Evolutionary conservation across 352 stramenopile genomes (phyloP).

Genomic region (Nothophytophthora sp.): DNA sequence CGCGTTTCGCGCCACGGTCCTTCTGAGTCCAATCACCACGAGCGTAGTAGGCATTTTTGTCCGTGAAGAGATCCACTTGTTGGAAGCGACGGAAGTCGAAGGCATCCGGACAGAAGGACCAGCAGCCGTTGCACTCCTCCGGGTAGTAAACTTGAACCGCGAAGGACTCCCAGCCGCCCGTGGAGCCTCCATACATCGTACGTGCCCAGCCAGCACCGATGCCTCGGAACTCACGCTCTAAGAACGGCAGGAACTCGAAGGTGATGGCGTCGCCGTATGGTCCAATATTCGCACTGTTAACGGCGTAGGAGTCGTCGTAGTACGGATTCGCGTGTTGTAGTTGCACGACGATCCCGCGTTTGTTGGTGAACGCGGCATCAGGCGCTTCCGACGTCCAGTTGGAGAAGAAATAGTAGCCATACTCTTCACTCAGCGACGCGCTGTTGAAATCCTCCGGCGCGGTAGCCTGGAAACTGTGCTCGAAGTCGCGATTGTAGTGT

Average conservation of each 20-base stretch:
- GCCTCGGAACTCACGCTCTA: slow-evolving; percentile 62
- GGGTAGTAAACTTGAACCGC: slow-evolving; percentile 77
- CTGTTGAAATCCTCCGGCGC: slow-evolving; percentile 26
- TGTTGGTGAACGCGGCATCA: slow-evolving; percentile 55
- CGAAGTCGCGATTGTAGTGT: slow-evolving; percentile 68
- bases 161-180: slow-evolving; percentile 73
- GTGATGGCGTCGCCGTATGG: slow-evolving; percentile 79
- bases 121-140: slow-evolving; percentile 81
- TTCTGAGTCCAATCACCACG: slow-evolving; percentile 75
- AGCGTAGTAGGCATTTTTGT: slow-evolving; percentile 72
- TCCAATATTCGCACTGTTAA: slow-evolving; percentile 77
- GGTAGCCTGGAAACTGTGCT: slow-evolving; percentile 48
- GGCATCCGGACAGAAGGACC: slow-evolving; percentile 77
- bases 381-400: slow-evolving; percentile 69
- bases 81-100: slow-evolving; percentile 82
- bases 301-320: slow-evolving; percentile 80
- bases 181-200: slow-evolving; percentile 80
- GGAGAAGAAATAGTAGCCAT: slow-evolving; percentile 67
- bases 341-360: slow-evolving; percentile 73
- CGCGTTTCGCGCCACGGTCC: slow-evolving; percentile 52
- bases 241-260: slow-evolving; percentile 70
- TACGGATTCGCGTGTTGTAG: slow-evolving; percentile 79
- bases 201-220: slow-evolving; percentile 65
- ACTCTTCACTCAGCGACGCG: slow-evolving; percentile 36
- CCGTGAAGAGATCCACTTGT: slow-evolving; percentile 61